Evolutionary conservation across 768 basidiomycete genomes (phyloP), one percentile per base, ranked within the genome.

Genomic region (Russula sp.): DNA sequence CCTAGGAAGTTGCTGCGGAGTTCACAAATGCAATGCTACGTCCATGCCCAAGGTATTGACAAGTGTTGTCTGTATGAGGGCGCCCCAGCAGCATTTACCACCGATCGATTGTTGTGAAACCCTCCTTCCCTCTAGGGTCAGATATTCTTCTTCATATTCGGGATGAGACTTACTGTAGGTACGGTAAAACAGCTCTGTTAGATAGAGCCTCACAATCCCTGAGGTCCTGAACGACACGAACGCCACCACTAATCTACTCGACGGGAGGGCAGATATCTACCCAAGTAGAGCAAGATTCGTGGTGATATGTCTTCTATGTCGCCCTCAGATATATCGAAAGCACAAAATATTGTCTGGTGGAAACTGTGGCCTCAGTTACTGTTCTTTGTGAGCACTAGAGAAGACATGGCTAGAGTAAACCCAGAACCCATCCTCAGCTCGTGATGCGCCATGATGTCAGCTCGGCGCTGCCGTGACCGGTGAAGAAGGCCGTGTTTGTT

Each of bases 231-330:
- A 59, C 34, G 46, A 51, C 8, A 32, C 54, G 18, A 42, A 63
- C 11, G 41, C 51, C 1, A 35, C 58, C 9, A 29, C 51, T 22
- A 63, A 64, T 35, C 43, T 66, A 1, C 58, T 66, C 13, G 64
- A 66, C 9, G 60, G 60, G 41, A 56, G 55, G n/a, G 65, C 62
- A 14, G 62, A 66, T 16, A 64, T 57, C 39, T 64, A 64, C 39
- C 64, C 65, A 47, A 65, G 55, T 22, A 58, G 65, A 22, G 62
- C 65, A 16, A 58, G 62, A 41, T 34, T 56, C 3, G 53, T 66
- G 11, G 63, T 49, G 18, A 2, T 10, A 10, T 32, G 1, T 25
- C 3, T 39, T 48, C 35, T 20, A 7, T 29, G n/a, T 45, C 16
- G 5, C 29, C 3, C 41, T 57, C 22, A 48, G 14, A 45, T 35